Conservation (phyloP, 1,139 yeast species). For the Zygotorulaspora mrakii region DNA sequence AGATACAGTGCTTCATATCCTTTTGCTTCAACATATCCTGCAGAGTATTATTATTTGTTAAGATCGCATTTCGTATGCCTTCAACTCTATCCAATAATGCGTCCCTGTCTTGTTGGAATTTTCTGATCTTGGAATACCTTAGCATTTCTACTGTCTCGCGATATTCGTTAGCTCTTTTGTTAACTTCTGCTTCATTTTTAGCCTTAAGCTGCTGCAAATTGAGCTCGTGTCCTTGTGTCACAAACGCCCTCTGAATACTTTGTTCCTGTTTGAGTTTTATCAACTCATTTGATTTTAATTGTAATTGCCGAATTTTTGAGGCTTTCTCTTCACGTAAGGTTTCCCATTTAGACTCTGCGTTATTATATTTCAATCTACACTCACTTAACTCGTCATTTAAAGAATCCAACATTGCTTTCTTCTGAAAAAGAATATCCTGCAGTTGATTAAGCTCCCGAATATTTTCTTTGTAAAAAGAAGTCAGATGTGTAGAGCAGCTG, state of each 20-base stretch:
- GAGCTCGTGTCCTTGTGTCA: constrained; percentile 40
- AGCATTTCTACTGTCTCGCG: constrained; percentile 39
- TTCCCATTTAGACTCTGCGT: constrained; percentile 29
- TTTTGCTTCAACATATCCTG: constrained; percentile 23
- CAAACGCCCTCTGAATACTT: constrained; percentile 29
- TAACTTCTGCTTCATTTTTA: constrained; percentile 40
- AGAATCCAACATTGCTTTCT: constrained; percentile 30
- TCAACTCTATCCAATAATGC: constrained; percentile 27
- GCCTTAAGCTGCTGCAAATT: constrained; percentile 39
- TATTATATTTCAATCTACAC: constrained; percentile 25
- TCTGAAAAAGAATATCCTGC: constrained; percentile 29
- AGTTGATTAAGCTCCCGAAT: constrained; percentile 31
- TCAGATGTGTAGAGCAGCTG: constrained; percentile 22
- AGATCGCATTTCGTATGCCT: constrained; percentile 25
- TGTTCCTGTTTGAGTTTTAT: constrained; percentile 40
- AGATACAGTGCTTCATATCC: constrained; percentile 21
- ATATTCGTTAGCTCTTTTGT: constrained; percentile 41
- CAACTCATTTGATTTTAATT: constrained; percentile 42
- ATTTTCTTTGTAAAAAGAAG: constrained; percentile 34
- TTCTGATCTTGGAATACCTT: constrained; percentile 35
- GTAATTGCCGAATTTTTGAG: constrained; percentile 29
- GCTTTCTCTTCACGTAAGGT: constrained; percentile 43
- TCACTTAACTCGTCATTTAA: constrained; percentile 28
- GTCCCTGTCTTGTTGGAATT: constrained; percentile 34
- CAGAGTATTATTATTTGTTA: constrained; percentile 28